Evolutionary conservation across 1,139 yeast species (phyloP).

Genomic region (Pichia kudriavzevii): DNA sequence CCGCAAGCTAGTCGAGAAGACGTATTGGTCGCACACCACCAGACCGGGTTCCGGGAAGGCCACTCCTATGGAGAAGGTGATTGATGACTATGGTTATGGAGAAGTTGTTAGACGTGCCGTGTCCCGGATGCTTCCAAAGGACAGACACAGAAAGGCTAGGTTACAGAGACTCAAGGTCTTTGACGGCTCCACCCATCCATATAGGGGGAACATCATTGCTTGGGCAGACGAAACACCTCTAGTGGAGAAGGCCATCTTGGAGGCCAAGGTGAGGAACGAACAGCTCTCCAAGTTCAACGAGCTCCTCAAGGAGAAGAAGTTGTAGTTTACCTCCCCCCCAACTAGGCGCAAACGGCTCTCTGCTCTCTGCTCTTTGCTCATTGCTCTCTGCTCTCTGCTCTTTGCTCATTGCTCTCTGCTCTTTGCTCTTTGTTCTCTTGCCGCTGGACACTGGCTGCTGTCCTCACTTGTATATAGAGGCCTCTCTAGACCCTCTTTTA

Average conservation of each 20-base stretch:
- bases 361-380: no score
- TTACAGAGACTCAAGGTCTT: constrained; percentile 76
- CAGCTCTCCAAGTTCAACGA: constrained; percentile 22
- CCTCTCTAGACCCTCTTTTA: no score
- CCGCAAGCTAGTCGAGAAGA: constrained; percentile 69
- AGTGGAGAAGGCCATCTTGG: constrained; percentile 36
- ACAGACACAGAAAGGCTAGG: constrained; percentile 70
- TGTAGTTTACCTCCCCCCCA: constrained; percentile 4
- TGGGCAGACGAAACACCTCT: constrained; percentile 73
- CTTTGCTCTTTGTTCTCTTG: no score
- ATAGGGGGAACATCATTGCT: constrained; percentile 72
- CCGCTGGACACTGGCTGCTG: no score
- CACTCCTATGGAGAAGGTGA: constrained; percentile 72
- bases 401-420: no score
- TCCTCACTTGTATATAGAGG: no score
- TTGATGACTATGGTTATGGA: constrained; percentile 74
- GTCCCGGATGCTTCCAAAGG: constrained; percentile 93
- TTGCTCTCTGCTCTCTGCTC: no score
- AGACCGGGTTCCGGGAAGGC: constrained; percentile 87
- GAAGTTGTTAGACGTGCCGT: constrained; percentile 83
- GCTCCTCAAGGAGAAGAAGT: constrained; percentile 17
- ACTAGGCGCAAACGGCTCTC: no score
- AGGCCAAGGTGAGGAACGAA: constrained; percentile 33
- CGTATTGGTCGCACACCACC: constrained; percentile 87
- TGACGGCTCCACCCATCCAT: constrained; percentile 88